Evolutionary conservation across 1,284 basidiomycete species (phyloP), one percentile per base, ranked within the genome.

Genomic region (Moesziomyces sp.): DNA sequence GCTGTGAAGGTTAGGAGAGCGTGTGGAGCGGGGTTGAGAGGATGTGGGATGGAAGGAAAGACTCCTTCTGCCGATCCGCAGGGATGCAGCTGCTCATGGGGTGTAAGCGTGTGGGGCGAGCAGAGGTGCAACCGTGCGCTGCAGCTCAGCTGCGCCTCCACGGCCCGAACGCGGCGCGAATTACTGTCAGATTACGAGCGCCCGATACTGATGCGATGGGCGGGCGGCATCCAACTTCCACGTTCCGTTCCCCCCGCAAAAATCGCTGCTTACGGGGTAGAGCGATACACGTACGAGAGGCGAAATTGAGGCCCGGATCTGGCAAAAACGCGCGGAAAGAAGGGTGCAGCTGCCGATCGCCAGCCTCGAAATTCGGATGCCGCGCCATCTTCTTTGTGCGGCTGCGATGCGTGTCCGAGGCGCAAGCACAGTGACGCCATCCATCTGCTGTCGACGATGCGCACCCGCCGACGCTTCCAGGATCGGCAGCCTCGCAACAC

Each of bases 391-490:
- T 34, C 11, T 34, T 34, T 34, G 30, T 34, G 30, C 30, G 13
- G 30, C 10, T 34, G 30, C 13, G 30, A 10, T 34, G 30, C 30
- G 30, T 34, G 30, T 10, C 30, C 16, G 46, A 24, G 28, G 35
- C 40, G 44, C 21, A 58, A 26, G 56, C 52, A 58, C n/a, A 13
- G 51, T 64, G 62, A 64, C 62, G 62, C 11, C 55, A 58, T 58
- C 21, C 10, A 26, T 57, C 54, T 57, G 54, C 50, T 24, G 24
- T 40, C 23, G 16, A 34, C 50, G 61, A 57, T 63, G 42, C 60
- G 28, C 24, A 42, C 58, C 43, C 40, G 35, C 21, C 60, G 60
- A 48, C 43, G 35, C 34, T 45, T 44, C 45, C 21, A 26, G 34
- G 55, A 64, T 64, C 62, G 62, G 53, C 62, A 49, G 14, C 5